Evolutionary conservation across 2,329 filamentous ascomycete genomes (phyloP).

Genomic region (Xylariaceae sp.): DNA sequence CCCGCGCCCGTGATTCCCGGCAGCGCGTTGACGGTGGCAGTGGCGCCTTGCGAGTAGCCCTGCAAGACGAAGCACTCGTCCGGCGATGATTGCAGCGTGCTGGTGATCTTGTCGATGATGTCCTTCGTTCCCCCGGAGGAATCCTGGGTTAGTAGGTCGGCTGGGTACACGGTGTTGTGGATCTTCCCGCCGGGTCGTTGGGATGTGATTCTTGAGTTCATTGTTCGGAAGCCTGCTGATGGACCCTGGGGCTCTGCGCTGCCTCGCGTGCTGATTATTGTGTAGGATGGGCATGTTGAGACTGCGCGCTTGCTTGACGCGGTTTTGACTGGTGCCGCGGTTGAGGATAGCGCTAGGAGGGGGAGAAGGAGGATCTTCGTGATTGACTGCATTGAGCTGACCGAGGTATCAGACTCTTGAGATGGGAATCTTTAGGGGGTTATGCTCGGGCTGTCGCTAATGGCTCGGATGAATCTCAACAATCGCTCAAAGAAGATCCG

Average conservation of each 20-base stretch:
- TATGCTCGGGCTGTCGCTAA: too few relatives aligned
- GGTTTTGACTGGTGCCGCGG: background rate
- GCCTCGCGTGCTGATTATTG: slow-evolving; percentile 15
- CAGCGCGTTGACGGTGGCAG: slow-evolving; percentile 12
- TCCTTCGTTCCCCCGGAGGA: slow-evolving; percentile 5
- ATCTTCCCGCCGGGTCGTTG: slow-evolving; percentile 11
- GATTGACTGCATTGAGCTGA: slow-evolving; percentile 2
- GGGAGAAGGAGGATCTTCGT: background rate
- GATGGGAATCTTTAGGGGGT: background rate
- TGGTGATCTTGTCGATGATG: slow-evolving; percentile 11
- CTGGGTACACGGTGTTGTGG: slow-evolving; percentile 14
- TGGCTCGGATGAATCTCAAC: too few relatives aligned
- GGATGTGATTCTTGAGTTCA: slow-evolving; percentile 12
- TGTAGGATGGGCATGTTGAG: slow-evolving; percentile 13
- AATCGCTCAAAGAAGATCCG: too few relatives aligned
- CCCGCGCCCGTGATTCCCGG: slow-evolving; percentile 1
- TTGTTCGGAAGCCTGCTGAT: slow-evolving; percentile 11
- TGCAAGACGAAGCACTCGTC: slow-evolving; percentile 16
- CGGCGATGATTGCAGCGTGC: slow-evolving; percentile 2
- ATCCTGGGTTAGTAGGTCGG: slow-evolving; percentile 3
- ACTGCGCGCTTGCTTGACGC: background rate
- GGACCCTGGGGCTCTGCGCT: slow-evolving; percentile 10
- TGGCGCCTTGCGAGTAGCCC: slow-evolving; percentile 14
- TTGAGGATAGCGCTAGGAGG: slow-evolving; percentile 2
- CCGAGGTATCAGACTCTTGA: background rate